Base-by-base conservation (phyloP, 805 yeast genomes). In the Babjeviella inositovora region DNA sequence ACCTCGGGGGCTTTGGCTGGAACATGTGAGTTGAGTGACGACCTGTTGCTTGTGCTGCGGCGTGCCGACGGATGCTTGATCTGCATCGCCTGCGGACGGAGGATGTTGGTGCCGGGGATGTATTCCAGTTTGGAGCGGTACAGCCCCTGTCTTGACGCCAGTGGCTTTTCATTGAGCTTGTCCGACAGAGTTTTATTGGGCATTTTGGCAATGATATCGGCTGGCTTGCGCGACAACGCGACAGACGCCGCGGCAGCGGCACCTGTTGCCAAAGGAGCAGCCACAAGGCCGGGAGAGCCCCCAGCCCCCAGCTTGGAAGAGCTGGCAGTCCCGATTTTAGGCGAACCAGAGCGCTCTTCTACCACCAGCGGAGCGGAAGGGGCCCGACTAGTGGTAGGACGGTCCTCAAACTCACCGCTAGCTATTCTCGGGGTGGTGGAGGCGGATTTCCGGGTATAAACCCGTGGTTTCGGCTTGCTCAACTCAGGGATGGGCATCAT, bases 401-500 rank as follows among this genome's bases (percentile, higher is more conserved):
- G 26, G 10, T 23, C 23, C 7, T n/a, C 16, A 7, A 18, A 18
- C 9, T 19, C 6, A 12, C 19, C 15, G 16, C 23, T 8, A 15
- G 11, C 9, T 13, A 15, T 11, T 18, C 9, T 8, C 18, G 11
- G 5, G 32, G 18, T 18, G 20, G 25, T 2, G 35, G 23, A 10
- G 38, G 34, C 17, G 29, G 34, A 17, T 35, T 37, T 6, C 23
- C 25, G 18, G n/a, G n/a, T n/a, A n/a, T n/a, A n/a, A n/a, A n/a
- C n/a, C n/a, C n/a, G n/a, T n/a, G n/a, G n/a, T n/a, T n/a, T n/a
- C n/a, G n/a, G n/a, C n/a, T 35, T 43, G 20, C 43, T 40, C 14
- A 63, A 36, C 28, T 56, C 69, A 0, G 87, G 84, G 18, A 76
- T 55, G 17, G 79, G 74, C 49, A 71, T 64, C 90, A 79, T 77